These are phyloP conservation scores for Sporothrix pallida DNA, from an alignment of 2,329 filamentous ascomycete genomes.

Conservation along the genomic window DNA sequence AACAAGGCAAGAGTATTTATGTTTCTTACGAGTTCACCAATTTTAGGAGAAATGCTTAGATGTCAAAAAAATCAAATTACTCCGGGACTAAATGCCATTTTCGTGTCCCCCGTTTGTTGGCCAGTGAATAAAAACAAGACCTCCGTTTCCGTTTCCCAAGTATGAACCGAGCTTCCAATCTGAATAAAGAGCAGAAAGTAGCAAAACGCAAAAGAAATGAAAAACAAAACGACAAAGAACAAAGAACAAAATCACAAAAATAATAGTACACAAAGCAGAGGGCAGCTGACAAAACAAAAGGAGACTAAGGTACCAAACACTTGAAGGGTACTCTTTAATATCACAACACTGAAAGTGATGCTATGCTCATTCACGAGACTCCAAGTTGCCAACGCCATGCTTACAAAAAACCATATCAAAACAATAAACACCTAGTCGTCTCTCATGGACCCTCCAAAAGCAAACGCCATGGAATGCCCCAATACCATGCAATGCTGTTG, in stretches of 20 bases:
- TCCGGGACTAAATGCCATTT: constrained; percentile 30
- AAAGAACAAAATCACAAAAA: background rate
- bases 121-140: background rate
- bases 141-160: constrained; percentile 4
- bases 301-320: background rate
- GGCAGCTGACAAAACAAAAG: background rate
- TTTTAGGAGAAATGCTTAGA: background rate
- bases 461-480: background rate
- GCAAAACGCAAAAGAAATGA: too few species aligned
- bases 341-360: background rate
- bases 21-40: background rate
- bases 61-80: constrained; percentile 28
- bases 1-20: background rate
- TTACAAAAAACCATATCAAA: constrained; percentile 10
- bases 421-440: background rate
- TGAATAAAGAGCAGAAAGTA: background rate
- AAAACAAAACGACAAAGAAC: too few species aligned
- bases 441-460: background rate
- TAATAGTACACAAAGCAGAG: constrained; percentile 27
- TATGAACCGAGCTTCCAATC: constrained; percentile 16
- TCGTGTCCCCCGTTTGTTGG: background rate
- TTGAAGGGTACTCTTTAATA: background rate
- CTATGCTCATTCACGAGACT: background rate
- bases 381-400: constrained; percentile 14
- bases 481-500: constrained; percentile 1